Base-by-base conservation (phyloP, 257 asterid genomes). In the Jacaranda mimosifolia region DNA sequence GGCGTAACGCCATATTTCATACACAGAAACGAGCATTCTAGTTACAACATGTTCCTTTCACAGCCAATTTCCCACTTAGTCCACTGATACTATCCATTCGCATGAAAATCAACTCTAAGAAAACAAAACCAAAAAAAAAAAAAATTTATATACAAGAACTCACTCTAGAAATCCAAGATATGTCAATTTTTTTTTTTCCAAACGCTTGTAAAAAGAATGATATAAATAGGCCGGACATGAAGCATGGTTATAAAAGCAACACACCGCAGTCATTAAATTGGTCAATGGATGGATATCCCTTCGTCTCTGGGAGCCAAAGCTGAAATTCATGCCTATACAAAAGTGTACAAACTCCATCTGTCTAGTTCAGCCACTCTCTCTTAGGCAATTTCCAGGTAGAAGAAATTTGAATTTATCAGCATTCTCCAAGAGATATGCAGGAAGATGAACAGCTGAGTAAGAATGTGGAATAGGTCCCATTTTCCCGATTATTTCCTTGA, bases 401-500 rank as follows among this genome's bases (percentile, higher is more conserved):
- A 94, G 94, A 78, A 80, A 94, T 63, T 83, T 91, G 77, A 84
- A 85, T 72, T 72, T 75, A 49, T 90, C 95, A 4, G 95, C 91
- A 45, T 87, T 86, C 48, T 91, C 91, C 79, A 90, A 81, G 58
- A 94, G 87, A 86, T 86, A 77, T 0, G 90, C 82, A 0, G 98
- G 98, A 38, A 94, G 88, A 84, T 91, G 89, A 80, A 91, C 91
- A 10, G 94, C 98, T 6, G 98, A 94, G 76, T 89, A 94, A 0
- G 98, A 91, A 76, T 86, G 97, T n/a, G 97, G 96, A 38, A 93
- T 87, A 26, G 98, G 90, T 18, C 98, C 98, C 96, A 94, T 80
- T 77, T 87, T 87, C 74, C 92, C 90, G 0, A 94, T 91, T 58
- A 94, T 90, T 57, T 94, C 97, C 94, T 79, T 86, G 82, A 94